Conservation (phyloP, 192 early-diverging fungal species). For the Coemansia sp. region DNA sequence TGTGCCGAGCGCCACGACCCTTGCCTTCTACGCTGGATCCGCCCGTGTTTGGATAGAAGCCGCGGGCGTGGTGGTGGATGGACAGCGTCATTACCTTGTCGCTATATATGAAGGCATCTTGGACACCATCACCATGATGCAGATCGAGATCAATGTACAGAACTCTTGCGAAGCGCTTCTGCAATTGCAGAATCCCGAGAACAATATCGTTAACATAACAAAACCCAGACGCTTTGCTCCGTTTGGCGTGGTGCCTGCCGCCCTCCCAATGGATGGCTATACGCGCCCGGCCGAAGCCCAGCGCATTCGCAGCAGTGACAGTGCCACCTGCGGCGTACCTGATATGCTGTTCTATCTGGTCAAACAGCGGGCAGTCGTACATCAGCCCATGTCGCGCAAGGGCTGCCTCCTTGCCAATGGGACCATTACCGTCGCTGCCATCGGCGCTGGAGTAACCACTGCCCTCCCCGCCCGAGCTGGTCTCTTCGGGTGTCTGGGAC, state of each 20-base stretch:
- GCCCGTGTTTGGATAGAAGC: constrained; percentile 94
- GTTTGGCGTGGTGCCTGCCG: constrained; percentile 92
- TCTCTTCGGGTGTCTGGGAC: background rate
- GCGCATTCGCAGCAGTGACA: constrained; percentile 26
- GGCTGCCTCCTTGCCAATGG: background rate
- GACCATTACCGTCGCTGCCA: background rate
- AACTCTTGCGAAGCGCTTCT: constrained; percentile 73
- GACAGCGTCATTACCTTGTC: constrained; percentile 95
- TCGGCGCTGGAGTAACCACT: background rate
- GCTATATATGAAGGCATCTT: constrained; percentile 92
- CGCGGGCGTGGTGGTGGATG: constrained; percentile 90
- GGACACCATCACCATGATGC: constrained; percentile 98
- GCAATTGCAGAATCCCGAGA: constrained; percentile 83
- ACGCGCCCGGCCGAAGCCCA: constrained; percentile 15
- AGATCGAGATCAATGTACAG: constrained; percentile 97
- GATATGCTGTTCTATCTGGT: constrained; percentile 31
- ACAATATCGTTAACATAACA: constrained; percentile 99
- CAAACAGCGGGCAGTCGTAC: constrained; percentile 45
- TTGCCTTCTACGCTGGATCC: constrained; percentile 74
- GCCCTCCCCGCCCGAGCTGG: background rate
- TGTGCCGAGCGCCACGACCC: constrained; percentile 75
- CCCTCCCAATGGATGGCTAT: constrained; percentile 93
- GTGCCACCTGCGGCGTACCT: constrained; percentile 48
- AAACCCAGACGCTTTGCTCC: constrained; percentile 88
- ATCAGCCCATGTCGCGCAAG: constrained; percentile 36